Conservation (phyloP, 148 eudicot genomes). For the Fagopyrum homotropicum region DNA sequence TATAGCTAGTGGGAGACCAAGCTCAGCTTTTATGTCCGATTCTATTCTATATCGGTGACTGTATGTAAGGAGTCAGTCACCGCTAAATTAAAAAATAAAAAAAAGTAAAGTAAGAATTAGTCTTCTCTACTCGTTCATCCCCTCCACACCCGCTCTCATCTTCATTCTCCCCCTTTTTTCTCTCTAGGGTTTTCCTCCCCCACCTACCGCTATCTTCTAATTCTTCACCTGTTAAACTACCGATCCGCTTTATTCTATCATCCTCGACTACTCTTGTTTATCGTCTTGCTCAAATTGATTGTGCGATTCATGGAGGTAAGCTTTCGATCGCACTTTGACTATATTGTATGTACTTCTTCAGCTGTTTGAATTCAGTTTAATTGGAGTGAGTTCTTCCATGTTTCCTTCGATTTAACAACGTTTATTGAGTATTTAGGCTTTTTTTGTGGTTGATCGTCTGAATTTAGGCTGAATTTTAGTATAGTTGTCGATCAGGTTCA, state of each 20-base stretch:
- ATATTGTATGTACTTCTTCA: background rate
- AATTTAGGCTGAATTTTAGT: background rate
- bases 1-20: constrained; percentile 16
- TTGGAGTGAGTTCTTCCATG: background rate
- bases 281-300: background rate
- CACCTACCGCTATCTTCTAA: background rate
- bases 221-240: background rate
- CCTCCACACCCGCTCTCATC: constrained; percentile 20
- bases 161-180: background rate
- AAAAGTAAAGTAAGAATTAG: constrained; percentile 11
- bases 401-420: background rate
- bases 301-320: constrained; percentile 26
- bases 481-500: constrained; percentile 1
- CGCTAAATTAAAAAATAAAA: constrained; percentile 12
- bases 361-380: background rate
- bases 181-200: constrained; percentile 27
- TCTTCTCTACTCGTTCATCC: constrained; percentile 24
- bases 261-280: background rate
- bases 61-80: constrained; percentile 20
- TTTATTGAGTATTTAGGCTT: background rate
- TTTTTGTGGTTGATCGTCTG: background rate
- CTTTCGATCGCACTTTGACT: constrained; percentile 11
- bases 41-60: background rate
- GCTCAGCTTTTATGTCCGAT: constrained; percentile 10
- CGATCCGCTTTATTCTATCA: constrained; percentile 9